Conservation (phyloP, 116 monocot genomes). For the Papilionanthe hybrid region DNA sequence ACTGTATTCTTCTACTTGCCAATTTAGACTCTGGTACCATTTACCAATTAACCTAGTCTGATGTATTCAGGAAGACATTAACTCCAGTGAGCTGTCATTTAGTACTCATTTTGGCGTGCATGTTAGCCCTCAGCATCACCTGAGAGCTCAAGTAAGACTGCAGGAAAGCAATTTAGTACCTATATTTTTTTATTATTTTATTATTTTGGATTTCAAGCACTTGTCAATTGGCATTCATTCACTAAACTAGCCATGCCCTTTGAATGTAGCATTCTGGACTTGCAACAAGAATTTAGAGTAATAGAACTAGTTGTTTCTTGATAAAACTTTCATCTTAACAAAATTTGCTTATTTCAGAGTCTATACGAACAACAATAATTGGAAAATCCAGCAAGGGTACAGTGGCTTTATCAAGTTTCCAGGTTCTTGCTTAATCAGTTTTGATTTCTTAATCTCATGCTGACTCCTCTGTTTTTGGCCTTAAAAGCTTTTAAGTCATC, state of each 20-base stretch:
- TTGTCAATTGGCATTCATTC: not conserved
- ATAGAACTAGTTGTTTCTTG: not conserved
- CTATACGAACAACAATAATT: slow-evolving; percentile 13
- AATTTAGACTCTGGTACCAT: not conserved
- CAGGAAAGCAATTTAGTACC: slow-evolving; percentile 23
- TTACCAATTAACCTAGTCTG: not conserved
- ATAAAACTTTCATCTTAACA: not conserved
- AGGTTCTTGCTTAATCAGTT: slow-evolving; percentile 16
- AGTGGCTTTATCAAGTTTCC: slow-evolving; percentile 49
- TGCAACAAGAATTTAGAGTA: not conserved
- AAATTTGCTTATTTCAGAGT: not conserved
- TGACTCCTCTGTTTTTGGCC: not conserved
- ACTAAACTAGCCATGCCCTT: not conserved
- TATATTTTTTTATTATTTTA: not conserved
- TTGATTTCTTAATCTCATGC: not conserved
- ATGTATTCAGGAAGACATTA: slow-evolving; percentile 36
- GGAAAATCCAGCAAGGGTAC: slow-evolving; percentile 32
- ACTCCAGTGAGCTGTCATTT: slow-evolving; percentile 45
- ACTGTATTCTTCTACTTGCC: not conserved
- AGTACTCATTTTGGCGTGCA: slow-evolving; percentile 34
- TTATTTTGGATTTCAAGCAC: not conserved
- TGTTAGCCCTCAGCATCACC: slow-evolving; percentile 32
- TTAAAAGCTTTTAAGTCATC: too few relatives aligned
- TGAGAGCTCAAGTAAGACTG: slow-evolving; percentile 30
- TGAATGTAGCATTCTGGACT: not conserved